Conservation (phyloP, 2,329 filamentous ascomycete species). For the Aspergillus candidus region DNA sequence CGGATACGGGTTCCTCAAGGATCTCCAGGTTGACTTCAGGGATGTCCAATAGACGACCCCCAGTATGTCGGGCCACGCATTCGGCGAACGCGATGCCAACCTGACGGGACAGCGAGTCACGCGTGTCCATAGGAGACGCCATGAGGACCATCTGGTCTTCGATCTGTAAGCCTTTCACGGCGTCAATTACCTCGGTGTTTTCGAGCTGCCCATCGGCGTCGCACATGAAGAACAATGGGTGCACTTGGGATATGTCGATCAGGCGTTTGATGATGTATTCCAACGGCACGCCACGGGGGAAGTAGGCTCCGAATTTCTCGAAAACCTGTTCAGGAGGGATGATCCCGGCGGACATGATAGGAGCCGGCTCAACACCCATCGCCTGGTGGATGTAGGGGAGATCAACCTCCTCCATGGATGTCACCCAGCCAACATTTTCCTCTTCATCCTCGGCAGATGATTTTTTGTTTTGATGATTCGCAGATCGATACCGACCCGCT, state of each 20-base stretch:
- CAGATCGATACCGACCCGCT: conserved; percentile 78
- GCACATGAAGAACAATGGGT: conserved; percentile 65
- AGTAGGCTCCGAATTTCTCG: conserved; percentile 72
- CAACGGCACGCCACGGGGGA: conserved; percentile 73
- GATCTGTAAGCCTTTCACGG: conserved; percentile 59
- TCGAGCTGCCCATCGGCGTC: conserved; percentile 55
- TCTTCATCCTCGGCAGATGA: conserved; percentile 13
- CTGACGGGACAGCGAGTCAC: conserved; percentile 35
- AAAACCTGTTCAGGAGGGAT: conserved; percentile 65
- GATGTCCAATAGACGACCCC: conserved; percentile 67
- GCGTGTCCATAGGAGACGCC: conserved; percentile 60
- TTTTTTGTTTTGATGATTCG: conserved; percentile 46
- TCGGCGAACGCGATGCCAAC: conserved; percentile 61
- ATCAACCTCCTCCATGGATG: conserved; percentile 67
- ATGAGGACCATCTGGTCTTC: conserved; percentile 71
- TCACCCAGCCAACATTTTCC: conserved; percentile 62
- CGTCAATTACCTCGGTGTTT: conserved; percentile 69
- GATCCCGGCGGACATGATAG: conserved; percentile 66
- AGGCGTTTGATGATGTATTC: conserved; percentile 74
- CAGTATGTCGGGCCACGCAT: conserved; percentile 61
- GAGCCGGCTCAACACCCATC: conserved; percentile 58
- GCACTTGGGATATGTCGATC: conserved; percentile 60
- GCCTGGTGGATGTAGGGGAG: conserved; percentile 56
- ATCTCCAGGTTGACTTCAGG: conserved; percentile 64
- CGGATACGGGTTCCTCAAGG: conserved; percentile 53